A percentile compares a stretch with the other conserved stretches of the same genome.
Conservation (phyloP, 805 yeast species). For the Metschnikowia gelsemii region DNA sequence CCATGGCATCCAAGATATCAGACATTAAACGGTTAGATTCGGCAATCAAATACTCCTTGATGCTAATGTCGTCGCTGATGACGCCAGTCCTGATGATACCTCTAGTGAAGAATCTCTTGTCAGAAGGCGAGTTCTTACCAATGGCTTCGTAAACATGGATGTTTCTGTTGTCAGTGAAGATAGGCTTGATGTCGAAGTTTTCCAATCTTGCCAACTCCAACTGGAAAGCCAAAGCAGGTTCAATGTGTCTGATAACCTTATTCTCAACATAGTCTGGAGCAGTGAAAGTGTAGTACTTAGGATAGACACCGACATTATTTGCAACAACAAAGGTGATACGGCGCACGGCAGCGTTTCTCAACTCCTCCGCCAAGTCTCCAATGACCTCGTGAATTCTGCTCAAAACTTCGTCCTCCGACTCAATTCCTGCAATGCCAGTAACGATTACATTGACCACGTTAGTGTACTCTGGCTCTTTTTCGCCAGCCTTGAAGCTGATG, state of each 20-base stretch:
- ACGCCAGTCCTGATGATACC: constrained; percentile 97
- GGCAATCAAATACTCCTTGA: constrained; percentile 90
- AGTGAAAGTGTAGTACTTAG: constrained; percentile 92
- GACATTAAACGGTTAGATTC: constrained; percentile 96
- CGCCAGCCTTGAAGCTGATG: constrained; percentile 34
- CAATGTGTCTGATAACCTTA: constrained; percentile 93
- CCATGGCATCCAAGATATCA: constrained; percentile 92
- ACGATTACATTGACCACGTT: constrained; percentile 85
- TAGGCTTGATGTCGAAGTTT: constrained; percentile 92
- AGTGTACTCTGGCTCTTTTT: constrained; percentile 46
- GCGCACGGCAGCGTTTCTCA: constrained; percentile 72
- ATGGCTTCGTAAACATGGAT: constrained; percentile 96
- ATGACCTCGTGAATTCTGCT: constrained; percentile 62
- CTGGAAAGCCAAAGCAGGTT: constrained; percentile 98
- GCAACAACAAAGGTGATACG: constrained; percentile 92
- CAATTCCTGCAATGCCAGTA: constrained; percentile 70
- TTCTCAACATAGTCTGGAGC: constrained; percentile 86
- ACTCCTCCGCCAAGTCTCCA: constrained; percentile 66
- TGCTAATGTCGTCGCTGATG: constrained; percentile 87
- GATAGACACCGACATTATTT: constrained; percentile 79
- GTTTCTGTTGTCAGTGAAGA: constrained; percentile 94
- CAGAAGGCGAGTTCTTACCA: constrained; percentile 90
- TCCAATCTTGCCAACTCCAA: constrained; percentile 91
- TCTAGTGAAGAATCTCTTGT: constrained; percentile 93
- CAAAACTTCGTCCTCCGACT: constrained; percentile 66